Percentiles rank a stretch among this genome's conserved stretches.
Evolutionary conservation across 495 filamentous ascomycete species (phyloP).

Genomic region (Podospora tetraspora): DNA sequence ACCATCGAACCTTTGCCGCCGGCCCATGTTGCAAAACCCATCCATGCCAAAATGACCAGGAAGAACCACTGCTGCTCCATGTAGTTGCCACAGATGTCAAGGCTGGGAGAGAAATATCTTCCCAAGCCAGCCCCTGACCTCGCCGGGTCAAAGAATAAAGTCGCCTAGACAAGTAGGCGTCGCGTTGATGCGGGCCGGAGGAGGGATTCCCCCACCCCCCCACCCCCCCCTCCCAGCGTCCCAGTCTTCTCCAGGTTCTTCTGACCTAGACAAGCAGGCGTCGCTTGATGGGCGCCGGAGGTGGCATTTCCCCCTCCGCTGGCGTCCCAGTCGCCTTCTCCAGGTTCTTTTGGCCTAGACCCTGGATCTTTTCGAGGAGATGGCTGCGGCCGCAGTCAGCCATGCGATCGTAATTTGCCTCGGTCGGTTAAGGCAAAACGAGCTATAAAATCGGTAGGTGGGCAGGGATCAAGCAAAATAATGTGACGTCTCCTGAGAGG

Average conservation of each 20-base stretch:
- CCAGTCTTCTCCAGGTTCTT: conserved; percentile 28
- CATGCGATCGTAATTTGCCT: neutral
- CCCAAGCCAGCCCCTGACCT: neutral
- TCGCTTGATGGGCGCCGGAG: conserved; percentile 35
- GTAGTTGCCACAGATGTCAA: neutral
- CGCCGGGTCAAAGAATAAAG: neutral
- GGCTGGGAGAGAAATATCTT: neutral
- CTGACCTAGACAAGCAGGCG: conserved; percentile 31
- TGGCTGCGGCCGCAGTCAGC: conserved; percentile 31
- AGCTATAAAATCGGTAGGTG: neutral
- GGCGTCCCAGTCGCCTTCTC: conserved; percentile 25
- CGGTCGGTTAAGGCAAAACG: neutral
- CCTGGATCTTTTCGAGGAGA: conserved; percentile 42
- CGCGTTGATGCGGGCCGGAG: conserved; percentile 28
- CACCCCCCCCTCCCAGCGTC: conserved; percentile 26
- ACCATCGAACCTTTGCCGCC: neutral
- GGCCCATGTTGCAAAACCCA: neutral
- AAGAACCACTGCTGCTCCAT: neutral
- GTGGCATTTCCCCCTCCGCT: conserved; percentile 24
- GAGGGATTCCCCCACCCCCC: too few species aligned
- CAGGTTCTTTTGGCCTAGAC: conserved; percentile 31
- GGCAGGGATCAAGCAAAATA: neutral
- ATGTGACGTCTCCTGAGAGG: neutral
- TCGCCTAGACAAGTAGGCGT: neutral
- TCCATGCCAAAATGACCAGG: neutral